Evolutionary conservation across 176 grass and related monocot species (phyloP), one percentile per base, ranked within the genome.

Genomic region (Oryza brachyantha): DNA sequence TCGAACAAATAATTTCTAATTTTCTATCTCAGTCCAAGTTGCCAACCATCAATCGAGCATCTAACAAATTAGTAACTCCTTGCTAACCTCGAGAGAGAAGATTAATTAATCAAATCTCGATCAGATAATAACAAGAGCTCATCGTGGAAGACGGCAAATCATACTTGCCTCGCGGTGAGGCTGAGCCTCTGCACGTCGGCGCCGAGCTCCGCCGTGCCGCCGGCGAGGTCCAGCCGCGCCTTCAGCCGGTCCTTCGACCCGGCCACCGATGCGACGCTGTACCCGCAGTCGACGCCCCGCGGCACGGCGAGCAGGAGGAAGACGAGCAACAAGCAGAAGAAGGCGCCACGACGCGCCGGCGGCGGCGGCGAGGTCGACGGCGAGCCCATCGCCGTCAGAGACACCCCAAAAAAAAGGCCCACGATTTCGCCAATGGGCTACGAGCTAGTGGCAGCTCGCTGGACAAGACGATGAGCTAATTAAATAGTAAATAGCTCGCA

Each of bases 101-200:
- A n/a, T n/a, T n/a, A n/a, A 17, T 17, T 17, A 6, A 50, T 50
- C 45, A n/a, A n/a, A n/a, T n/a, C n/a, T n/a, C n/a, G n/a, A n/a
- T n/a, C n/a, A n/a, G 41, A 43, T 43, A 12, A 3, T 43, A 43
- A 3, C 41, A 43, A 43, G 14, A 1, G 41, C 41, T 14, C 0
- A 43, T 32, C 31, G 31, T 32, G 31, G 31, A 32, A 32, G 31
- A 32, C 31, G 31, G 4, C 35, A 36, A 14, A 41, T 39, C 38
- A 12, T 7, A 84, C 68, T 89, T 81, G 78, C 94, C 86, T 93
- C 13, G 86, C 91, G 26, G 86, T 79, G 8, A 97, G 65, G 70
- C 31, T 38, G 54, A 97, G 91, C 21, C 29, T 75, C 52, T 60
- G 54, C 11, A 91, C 79, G 35, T 89, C 94, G 3, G 77, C 43